Conservation (phyloP, 192 early-diverging fungal species). For the Lobosporangium transversale region DNA sequence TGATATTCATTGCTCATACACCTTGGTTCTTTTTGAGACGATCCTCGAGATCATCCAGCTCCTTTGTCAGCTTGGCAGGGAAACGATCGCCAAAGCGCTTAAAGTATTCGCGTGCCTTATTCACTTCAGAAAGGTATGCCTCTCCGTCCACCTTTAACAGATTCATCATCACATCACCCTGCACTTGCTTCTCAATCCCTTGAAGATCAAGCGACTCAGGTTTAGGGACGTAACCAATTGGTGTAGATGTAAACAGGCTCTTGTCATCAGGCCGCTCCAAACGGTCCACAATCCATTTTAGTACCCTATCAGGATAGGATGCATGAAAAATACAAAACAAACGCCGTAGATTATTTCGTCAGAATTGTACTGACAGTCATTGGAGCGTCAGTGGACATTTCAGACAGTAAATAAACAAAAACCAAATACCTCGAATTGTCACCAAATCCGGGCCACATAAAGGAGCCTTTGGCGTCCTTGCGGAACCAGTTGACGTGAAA, state of each 20-base stretch:
- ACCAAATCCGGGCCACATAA: slow-evolving; percentile 50
- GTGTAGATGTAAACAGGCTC: slow-evolving; percentile 28
- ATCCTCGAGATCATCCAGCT: slow-evolving; percentile 40
- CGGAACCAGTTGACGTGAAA: slow-evolving; percentile 55
- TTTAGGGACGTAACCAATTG: slow-evolving; percentile 46
- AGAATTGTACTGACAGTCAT: no score
- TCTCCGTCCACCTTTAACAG: slow-evolving; percentile 27
- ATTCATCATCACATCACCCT: slow-evolving; percentile 39
- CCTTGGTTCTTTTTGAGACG: slow-evolving; percentile 34
- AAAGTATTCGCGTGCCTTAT: slow-evolving; percentile 50
- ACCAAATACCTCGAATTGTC: slow-evolving; percentile 51
- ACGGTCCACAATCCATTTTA: slow-evolving; percentile 51
- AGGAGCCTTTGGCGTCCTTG: slow-evolving; percentile 33
- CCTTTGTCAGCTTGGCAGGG: slow-evolving; percentile 46
- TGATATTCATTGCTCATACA: no score
- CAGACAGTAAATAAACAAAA: no score
- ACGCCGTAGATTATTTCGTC: no score
- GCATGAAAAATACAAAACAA: no score
- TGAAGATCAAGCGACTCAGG: slow-evolving; percentile 29
- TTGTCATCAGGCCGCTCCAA: slow-evolving; percentile 38
- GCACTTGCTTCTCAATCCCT: slow-evolving; percentile 43
- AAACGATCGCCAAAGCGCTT: slow-evolving; percentile 44
- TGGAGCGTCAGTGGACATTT: no score
- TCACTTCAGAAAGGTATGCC: slow-evolving; percentile 35
- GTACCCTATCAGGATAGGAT: no score